A percentile compares a stretch with the other conserved stretches of the same genome.
Conservation (phyloP, 2,329 filamentous ascomycete species). For the Aspergillus flavus region DNA sequence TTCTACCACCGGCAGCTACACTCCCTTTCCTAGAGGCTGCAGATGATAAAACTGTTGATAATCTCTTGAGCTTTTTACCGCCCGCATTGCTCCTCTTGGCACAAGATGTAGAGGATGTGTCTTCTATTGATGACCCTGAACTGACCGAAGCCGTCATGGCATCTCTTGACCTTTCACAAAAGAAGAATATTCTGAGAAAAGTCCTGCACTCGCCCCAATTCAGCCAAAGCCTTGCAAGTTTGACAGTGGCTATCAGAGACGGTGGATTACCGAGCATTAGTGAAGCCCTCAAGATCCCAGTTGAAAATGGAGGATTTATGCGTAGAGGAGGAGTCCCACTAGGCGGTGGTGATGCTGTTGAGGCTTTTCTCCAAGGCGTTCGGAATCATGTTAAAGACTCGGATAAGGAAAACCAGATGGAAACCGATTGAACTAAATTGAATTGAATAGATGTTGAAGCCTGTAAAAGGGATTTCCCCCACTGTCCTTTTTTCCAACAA, state of each 20-base stretch:
- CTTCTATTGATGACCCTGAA: conserved; percentile 67
- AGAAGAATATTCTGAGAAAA: conserved; percentile 76
- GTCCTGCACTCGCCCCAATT: conserved; percentile 91
- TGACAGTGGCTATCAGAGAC: conserved; percentile 86
- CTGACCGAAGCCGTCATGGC: conserved; percentile 73
- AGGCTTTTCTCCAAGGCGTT: conserved; percentile 88
- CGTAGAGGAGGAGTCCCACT: conserved; percentile 77
- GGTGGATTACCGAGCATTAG: conserved; percentile 88
- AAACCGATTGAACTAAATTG: conserved; percentile 39
- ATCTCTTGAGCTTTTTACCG: conserved; percentile 76
- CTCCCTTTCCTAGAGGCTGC: conserved; percentile 74
- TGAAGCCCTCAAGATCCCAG: conserved; percentile 77
- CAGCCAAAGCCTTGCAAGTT: conserved; percentile 77
- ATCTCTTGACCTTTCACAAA: conserved; percentile 72
- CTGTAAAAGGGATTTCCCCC: not conserved
- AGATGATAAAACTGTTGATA: conserved; percentile 67
- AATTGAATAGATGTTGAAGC: not conserved
- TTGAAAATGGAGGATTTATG: conserved; percentile 83
- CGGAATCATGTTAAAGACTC: conserved; percentile 72
- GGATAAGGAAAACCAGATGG: conserved; percentile 43
- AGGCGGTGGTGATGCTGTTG: conserved; percentile 84
- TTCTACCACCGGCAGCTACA: conserved; percentile 77
- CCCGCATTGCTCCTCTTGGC: conserved; percentile 76
- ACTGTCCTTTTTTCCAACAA: conserved; percentile 12
- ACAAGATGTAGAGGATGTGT: conserved; percentile 64